phyloP scores from a whole-genome alignment of 2,329 filamentous ascomycete species.

The Fusarium chaquense region DNA sequence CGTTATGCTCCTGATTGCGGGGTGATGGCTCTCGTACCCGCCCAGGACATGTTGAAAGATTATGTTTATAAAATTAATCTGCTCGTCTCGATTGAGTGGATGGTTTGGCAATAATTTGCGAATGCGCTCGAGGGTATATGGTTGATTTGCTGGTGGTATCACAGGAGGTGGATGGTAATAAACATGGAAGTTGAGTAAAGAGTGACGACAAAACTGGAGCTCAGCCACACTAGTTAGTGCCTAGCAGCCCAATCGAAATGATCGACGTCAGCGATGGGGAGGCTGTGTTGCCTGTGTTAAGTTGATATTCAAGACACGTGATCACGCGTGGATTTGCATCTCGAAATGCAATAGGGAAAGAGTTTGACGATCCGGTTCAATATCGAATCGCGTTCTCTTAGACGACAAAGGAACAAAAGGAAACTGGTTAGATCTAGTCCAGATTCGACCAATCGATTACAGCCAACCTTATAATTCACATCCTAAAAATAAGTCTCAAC shows the following conservation, averaged over 20 bases:
- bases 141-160: constrained; percentile 33
- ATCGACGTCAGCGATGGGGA: constrained; percentile 50
- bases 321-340: constrained; percentile 37
- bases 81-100: constrained; percentile 17
- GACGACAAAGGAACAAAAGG: neutral
- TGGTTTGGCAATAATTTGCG: constrained; percentile 22
- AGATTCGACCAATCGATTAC: neutral
- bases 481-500: neutral
- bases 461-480: neutral
- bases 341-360: neutral
- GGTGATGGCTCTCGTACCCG: constrained; percentile 63
- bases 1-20: constrained; percentile 37
- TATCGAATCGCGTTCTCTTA: constrained; percentile 22
- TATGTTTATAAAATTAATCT: constrained; percentile 12
- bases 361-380: constrained; percentile 17
- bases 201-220: constrained; percentile 51
- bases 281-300: constrained; percentile 43
- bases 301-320: constrained; percentile 45
- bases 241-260: constrained; percentile 48
- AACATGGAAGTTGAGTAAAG: constrained; percentile 40
- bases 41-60: constrained; percentile 73
- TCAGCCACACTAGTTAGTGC: constrained; percentile 48
- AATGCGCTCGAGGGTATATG: constrained; percentile 34
- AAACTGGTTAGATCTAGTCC: neutral
- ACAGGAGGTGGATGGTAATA: constrained; percentile 40